Base-by-base conservation (phyloP, 1,284 basidiomycete species). In the Wolfiporia cocos region DNA sequence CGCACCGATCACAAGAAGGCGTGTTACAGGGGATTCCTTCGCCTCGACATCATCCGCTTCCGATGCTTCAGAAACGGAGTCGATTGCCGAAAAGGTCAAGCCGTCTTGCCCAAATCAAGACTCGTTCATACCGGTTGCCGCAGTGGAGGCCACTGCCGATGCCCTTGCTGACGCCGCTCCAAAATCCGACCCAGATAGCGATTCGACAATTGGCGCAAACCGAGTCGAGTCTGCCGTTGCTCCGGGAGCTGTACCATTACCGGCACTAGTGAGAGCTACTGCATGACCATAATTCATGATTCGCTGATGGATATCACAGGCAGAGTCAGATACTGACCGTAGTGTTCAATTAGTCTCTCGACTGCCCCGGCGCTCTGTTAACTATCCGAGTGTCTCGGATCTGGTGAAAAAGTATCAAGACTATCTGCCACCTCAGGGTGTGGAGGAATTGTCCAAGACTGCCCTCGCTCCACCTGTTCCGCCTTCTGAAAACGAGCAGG, bases 171-270 rank as follows among this genome's bases (percentile, higher is more conserved):
- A 28, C 9, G 7, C 26, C 14, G 7, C 48, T 1, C 19, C 39
- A 5, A 61, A 54, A 48, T 73, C 76, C 5, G 82, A 81, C 49
- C 69, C 72, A 3, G 91, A 91, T 34, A 92, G 86, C 56, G 92
- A 95, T 57, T 93, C 90, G 9, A 95, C 92, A 1, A 91, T 94
- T 43, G 89, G 84, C n/a, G 89, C 85, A 2, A 65, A 70, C 19
- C 70, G 70, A 46, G 69, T 70, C 19, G 69, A 69, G 21, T 53
- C 54, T n/a, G n/a, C n/a, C n/a, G n/a, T n/a, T n/a, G n/a, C n/a
- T n/a, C n/a, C n/a, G n/a, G n/a, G n/a, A n/a, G n/a, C n/a, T n/a
- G n/a, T n/a, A n/a, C n/a, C n/a, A n/a, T n/a, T n/a, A n/a, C n/a
- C n/a, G n/a, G n/a, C n/a, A n/a, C n/a, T n/a, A n/a, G n/a, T n/a